These are phyloP conservation scores for Tylopilus orsonianus DNA, from an alignment of 1,284 basidiomycete species.

Conservation along the genomic window DNA sequence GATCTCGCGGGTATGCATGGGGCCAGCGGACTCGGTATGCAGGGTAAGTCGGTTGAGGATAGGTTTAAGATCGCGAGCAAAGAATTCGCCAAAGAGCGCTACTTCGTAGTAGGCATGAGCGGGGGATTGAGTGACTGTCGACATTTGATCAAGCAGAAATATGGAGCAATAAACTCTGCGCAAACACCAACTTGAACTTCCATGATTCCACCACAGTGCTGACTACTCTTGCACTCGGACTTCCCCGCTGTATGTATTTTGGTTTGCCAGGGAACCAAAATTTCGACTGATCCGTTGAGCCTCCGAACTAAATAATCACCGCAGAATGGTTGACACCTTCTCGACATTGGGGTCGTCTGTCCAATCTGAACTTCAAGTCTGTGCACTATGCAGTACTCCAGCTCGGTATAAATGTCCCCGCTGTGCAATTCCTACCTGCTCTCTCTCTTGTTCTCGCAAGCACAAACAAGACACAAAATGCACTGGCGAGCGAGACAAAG, in stretches of 20 bases:
- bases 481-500: slow-evolving; percentile 72
- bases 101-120: slow-evolving; percentile 74
- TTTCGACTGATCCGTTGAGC: neutral
- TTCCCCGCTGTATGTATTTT: neutral
- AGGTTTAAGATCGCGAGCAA: slow-evolving; percentile 55
- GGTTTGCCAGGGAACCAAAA: neutral
- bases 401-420: slow-evolving; percentile 77
- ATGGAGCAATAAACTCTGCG: no score
- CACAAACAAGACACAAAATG: slow-evolving; percentile 73
- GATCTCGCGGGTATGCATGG: slow-evolving; percentile 69
- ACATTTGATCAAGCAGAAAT: slow-evolving; percentile 21
- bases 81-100: slow-evolving; percentile 75
- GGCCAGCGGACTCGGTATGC: slow-evolving; percentile 68
- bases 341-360: slow-evolving; percentile 2
- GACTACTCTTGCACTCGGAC: neutral
- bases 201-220: neutral
- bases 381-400: slow-evolving; percentile 51
- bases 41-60: slow-evolving; percentile 76
- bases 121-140: slow-evolving; percentile 23
- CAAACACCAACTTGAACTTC: no score
- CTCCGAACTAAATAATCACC: neutral
- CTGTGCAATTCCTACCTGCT: slow-evolving; percentile 71
- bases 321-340: slow-evolving; percentile 12
- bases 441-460: slow-evolving; percentile 63
- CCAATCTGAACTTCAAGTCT: slow-evolving; percentile 8